Conservation (phyloP, 257 asterid genomes). For the Plantago major region DNA sequence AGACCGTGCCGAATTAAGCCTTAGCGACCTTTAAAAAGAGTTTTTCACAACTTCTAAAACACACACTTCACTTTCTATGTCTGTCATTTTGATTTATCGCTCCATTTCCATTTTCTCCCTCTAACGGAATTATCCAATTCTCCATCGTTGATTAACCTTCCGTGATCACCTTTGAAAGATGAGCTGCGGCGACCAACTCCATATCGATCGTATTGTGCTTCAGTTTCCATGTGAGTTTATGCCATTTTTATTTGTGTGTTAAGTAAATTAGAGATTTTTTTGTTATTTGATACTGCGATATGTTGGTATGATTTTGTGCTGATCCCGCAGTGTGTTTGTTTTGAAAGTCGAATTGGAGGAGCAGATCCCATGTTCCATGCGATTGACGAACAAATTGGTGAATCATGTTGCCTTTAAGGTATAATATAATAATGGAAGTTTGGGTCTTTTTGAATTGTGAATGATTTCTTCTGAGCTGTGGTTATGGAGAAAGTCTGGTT, state of each 20-base stretch:
- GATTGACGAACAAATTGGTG: constrained; percentile 54
- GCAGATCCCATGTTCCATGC: constrained; percentile 69
- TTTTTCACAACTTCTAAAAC: not conserved
- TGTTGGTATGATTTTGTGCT: constrained; percentile 11
- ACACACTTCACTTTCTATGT: too few species aligned
- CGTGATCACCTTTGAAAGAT: constrained; percentile 18
- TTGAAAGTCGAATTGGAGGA: constrained; percentile 72
- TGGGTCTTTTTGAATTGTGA: too few species aligned
- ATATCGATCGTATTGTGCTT: constrained; percentile 45
- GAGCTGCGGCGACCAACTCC: constrained; percentile 37
- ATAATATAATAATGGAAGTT: not conserved
- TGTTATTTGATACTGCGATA: constrained; percentile 10
- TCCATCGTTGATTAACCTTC: not conserved
- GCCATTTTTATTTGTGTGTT: not conserved
- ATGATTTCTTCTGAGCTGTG: not conserved
- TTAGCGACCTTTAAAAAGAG: too few species aligned
- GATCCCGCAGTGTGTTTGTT: constrained; percentile 13
- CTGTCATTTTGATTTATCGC: not conserved
- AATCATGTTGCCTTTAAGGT: constrained; percentile 75
- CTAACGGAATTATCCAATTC: not conserved
- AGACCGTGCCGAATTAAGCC: too few species aligned
- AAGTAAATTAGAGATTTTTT: not conserved
- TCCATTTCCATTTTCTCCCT: constrained; percentile 4
- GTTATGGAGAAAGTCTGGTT: not conserved
- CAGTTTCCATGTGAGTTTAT: constrained; percentile 25